These are phyloP conservation scores for Gonapodya prolifera DNA, from an alignment of 192 early-diverging fungal species.

Conservation along the genomic window DNA sequence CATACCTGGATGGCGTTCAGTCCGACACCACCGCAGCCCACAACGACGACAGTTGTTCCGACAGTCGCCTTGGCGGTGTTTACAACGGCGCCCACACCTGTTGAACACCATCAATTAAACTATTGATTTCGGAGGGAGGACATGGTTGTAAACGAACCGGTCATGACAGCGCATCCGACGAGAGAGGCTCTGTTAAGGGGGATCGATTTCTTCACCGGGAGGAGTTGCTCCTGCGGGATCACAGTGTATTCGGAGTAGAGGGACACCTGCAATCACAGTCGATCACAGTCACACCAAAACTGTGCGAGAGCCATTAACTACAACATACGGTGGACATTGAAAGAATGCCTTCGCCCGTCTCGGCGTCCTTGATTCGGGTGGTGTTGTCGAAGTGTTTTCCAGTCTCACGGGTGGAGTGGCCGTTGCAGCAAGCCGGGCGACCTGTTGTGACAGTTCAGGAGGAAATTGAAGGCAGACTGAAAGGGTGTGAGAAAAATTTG, in stretches of 20 bases:
- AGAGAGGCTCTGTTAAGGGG: neutral
- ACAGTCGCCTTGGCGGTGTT: neutral
- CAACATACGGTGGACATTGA: neutral
- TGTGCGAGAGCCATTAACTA: neutral
- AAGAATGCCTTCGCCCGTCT: neutral
- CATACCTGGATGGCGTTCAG: slow-evolving; percentile 7
- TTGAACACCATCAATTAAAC: too few species aligned
- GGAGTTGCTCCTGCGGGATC: slow-evolving; percentile 4
- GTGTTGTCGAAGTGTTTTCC: neutral
- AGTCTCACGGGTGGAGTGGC: neutral
- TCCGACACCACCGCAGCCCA: neutral
- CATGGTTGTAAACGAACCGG: neutral
- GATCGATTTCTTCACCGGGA: neutral
- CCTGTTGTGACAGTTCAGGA: neutral
- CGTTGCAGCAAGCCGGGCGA: neutral
- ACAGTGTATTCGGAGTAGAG: neutral
- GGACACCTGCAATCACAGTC: too few species aligned
- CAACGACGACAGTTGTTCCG: neutral
- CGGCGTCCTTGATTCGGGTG: neutral
- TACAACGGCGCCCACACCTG: neutral
- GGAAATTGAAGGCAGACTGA: too few species aligned
- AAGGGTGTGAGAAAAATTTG: neutral
- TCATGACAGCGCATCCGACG: slow-evolving; percentile 3
- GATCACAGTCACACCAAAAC: neutral
- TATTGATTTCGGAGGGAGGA: too few species aligned